Percentiles rank a stretch among this genome's conserved stretches.
phyloP scores from a whole-genome alignment of 305 asterid genomes.

The Plantago rigida region DNA sequence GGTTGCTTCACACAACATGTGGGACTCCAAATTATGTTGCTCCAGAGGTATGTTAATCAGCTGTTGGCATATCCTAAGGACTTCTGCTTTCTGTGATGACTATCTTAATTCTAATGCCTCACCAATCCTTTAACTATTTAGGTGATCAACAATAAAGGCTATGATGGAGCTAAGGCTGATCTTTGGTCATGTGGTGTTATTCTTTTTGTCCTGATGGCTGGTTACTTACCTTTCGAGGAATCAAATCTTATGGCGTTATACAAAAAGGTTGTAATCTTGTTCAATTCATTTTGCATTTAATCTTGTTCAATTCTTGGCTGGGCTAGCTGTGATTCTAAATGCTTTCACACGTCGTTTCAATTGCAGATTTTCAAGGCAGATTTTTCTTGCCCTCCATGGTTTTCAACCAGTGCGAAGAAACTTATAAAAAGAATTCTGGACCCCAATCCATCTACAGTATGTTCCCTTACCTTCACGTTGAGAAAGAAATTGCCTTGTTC shows the following conservation, averaged over 20 bases:
- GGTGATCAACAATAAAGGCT: slow-evolving; percentile 94
- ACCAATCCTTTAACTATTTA: slow-evolving; percentile 22
- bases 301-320: too few species aligned
- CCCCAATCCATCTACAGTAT: slow-evolving; percentile 81
- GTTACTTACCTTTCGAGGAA: slow-evolving; percentile 89
- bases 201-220: slow-evolving; percentile 94
- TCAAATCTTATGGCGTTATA: slow-evolving; percentile 71
- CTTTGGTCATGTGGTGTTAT: slow-evolving; percentile 99
- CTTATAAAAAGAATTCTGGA: slow-evolving; percentile 83
- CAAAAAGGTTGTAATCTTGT: slow-evolving; percentile 53
- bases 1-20: slow-evolving; percentile 91
- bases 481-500: not conserved
- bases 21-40: slow-evolving; percentile 98
- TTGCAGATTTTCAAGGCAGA: slow-evolving; percentile 90
- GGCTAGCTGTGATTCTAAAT: too few species aligned
- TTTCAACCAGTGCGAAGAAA: slow-evolving; percentile 73
- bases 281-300: not conserved
- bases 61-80: slow-evolving; percentile 20
- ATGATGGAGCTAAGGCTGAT: slow-evolving; percentile 98
- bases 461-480: slow-evolving; percentile 22
- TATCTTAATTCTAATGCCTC: slow-evolving; percentile 11
- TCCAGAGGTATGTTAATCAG: slow-evolving; percentile 62
- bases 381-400: slow-evolving; percentile 83
- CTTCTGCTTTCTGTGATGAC: slow-evolving; percentile 7
- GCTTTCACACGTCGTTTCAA: slow-evolving; percentile 11